Conservation (phyloP, 2,329 filamentous ascomycete genomes). For the Neophaeococcomyces mojaviensis region DNA sequence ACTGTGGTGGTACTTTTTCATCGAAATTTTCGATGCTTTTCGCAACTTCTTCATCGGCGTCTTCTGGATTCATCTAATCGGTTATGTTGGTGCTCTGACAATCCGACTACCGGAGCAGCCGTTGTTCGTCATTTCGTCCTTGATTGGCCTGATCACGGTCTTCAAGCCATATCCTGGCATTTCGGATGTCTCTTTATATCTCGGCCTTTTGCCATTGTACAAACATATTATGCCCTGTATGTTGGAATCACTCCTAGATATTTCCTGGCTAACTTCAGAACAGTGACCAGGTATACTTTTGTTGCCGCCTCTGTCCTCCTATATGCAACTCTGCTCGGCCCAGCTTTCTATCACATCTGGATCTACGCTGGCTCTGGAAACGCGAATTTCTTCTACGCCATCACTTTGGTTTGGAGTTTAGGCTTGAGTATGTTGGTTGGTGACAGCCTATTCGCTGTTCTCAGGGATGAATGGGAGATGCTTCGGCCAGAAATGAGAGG, state of each 20-base stretch:
- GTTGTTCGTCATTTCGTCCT: slow-evolving; percentile 72
- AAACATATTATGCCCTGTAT: slow-evolving; percentile 79
- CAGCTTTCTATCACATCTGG: slow-evolving; percentile 95
- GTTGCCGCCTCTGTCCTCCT: slow-evolving; percentile 73
- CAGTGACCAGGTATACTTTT: slow-evolving; percentile 89
- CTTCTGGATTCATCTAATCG: slow-evolving; percentile 91
- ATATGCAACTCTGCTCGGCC: slow-evolving; percentile 81
- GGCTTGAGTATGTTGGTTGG: slow-evolving; percentile 80
- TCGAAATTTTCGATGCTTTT: slow-evolving; percentile 99
- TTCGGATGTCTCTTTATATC: slow-evolving; percentile 77
- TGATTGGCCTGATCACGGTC: slow-evolving; percentile 83
- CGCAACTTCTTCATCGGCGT: slow-evolving; percentile 93
- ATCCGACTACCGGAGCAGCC: slow-evolving; percentile 79
- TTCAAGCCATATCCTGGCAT: slow-evolving; percentile 97
- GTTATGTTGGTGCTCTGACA: slow-evolving; percentile 80
- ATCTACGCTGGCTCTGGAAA: slow-evolving; percentile 97
- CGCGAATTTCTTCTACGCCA: slow-evolving; percentile 98
- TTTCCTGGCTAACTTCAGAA: slow-evolving; percentile 23
- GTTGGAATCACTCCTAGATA: slow-evolving; percentile 25
- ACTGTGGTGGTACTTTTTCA: slow-evolving; percentile 99
- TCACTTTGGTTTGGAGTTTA: slow-evolving; percentile 95
- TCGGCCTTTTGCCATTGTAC: slow-evolving; percentile 76
- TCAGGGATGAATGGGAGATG: slow-evolving; percentile 89
- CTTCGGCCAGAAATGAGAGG: slow-evolving; percentile 84
- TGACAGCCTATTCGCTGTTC: slow-evolving; percentile 77